Evolutionary conservation across 2,329 filamentous ascomycete species (phyloP).

Genomic region (Xylariomycetidae sp.): DNA sequence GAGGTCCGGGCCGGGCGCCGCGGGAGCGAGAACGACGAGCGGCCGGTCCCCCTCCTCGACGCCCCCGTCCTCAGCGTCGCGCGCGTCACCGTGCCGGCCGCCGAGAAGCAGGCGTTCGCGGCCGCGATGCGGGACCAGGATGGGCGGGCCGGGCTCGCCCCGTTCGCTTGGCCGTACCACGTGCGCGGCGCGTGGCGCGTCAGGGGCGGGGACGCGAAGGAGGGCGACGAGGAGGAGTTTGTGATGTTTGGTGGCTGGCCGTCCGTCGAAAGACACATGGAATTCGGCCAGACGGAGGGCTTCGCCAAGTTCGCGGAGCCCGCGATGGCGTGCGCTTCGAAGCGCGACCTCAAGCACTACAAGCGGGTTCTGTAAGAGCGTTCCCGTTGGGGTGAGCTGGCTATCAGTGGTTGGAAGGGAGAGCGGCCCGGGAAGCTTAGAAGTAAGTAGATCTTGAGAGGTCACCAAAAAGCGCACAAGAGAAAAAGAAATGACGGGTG

Average conservation of each 20-base stretch:
- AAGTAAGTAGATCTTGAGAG: too few species aligned
- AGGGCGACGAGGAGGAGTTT: constrained; percentile 29
- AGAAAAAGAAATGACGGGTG: constrained; percentile 2
- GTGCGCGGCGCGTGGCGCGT: constrained; percentile 37
- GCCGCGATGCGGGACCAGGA: constrained; percentile 30
- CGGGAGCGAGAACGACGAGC: neutral
- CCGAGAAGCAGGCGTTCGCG: constrained; percentile 27
- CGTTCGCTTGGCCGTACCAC: constrained; percentile 23
- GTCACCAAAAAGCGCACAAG: neutral
- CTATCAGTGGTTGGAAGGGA: too few species aligned
- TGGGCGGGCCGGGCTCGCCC: constrained; percentile 24
- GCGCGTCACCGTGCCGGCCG: constrained; percentile 21
- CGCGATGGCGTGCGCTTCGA: constrained; percentile 15
- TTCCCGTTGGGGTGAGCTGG: constrained; percentile 3
- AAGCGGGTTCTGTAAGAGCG: constrained; percentile 23
- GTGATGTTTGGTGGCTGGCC: constrained; percentile 34
- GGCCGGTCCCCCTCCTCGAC: constrained; percentile 15
- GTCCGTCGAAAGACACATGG: constrained; percentile 28
- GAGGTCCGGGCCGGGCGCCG: neutral
- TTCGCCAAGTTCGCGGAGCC: constrained; percentile 18
- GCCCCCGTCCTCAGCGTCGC: constrained; percentile 35
- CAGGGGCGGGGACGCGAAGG: neutral
- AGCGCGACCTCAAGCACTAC: constrained; percentile 26
- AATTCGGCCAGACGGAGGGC: constrained; percentile 19
- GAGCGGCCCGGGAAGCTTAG: too few species aligned